Conservation (phyloP, 352 stramenopile genomes). For the Phytophthora nicotianae region DNA sequence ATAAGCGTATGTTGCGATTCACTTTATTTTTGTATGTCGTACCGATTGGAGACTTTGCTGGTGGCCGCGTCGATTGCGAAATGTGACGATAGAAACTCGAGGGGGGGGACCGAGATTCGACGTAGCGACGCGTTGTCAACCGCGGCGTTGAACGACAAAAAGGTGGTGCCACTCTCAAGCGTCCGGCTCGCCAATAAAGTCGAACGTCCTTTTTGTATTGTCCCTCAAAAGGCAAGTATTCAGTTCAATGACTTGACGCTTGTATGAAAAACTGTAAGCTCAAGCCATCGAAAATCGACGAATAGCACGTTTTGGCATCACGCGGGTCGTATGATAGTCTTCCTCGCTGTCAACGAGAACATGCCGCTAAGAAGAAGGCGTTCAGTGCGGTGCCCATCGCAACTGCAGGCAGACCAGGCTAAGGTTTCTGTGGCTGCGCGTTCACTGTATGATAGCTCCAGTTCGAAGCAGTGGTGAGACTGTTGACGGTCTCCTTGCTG, state of each 20-base stretch:
- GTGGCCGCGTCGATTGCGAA: conserved; percentile 32
- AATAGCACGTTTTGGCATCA: conserved; percentile 4
- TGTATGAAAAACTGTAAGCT: conserved; percentile 9
- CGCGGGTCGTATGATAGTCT: conserved; percentile 11
- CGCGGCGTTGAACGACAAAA: conserved; percentile 22
- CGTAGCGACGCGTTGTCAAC: conserved; percentile 20
- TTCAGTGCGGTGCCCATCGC: conserved; percentile 8
- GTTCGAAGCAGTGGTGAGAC: conserved; percentile 15
- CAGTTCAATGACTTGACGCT: conserved; percentile 24
- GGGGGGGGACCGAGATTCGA: conserved; percentile 21
- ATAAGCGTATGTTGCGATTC: neutral
- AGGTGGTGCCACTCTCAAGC: conserved; percentile 13
- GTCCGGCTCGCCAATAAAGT: conserved; percentile 24
- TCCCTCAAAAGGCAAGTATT: conserved; percentile 17
- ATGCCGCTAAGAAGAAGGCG: conserved; percentile 14
- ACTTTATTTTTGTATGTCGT: neutral
- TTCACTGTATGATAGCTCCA: conserved; percentile 8
- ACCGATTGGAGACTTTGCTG: conserved; percentile 22
- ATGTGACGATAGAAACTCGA: conserved; percentile 15
- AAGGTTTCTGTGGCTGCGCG: conserved; percentile 19
- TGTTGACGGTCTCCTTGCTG: conserved; percentile 11
- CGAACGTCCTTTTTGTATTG: conserved; percentile 20
- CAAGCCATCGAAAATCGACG: conserved; percentile 4
- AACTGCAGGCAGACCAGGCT: conserved; percentile 32
- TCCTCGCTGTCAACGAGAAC: conserved; percentile 4